Evolutionary conservation across 106 monocot genomes (phyloP), one percentile per base, ranked within the genome.

Genomic region (Apostasia shenzhenica): DNA sequence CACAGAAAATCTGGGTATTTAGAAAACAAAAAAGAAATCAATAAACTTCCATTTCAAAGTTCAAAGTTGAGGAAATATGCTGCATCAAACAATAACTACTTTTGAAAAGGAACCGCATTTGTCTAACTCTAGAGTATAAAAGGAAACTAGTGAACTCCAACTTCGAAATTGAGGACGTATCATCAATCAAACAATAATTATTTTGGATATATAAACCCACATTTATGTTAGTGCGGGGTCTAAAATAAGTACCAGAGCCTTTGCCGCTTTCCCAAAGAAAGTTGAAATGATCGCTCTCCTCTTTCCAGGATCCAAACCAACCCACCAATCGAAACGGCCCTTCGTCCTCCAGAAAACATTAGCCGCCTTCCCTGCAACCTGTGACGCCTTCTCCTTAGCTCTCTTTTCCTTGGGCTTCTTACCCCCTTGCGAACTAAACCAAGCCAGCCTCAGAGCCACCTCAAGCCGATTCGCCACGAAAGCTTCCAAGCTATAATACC

Each of bases 271-370:
- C 58, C 79, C 77, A 0, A 89, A 71, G 59, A 92, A 84, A 44
- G 77, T 54, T 2, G 66, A 41, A 53, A 76, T 57, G 14, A 87
- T 69, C 6, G 62, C 78, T 74, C 68, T 81, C 72, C 86, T 84
- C 11, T 49, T 13, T 54, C 71, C 70, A 3, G 74, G 72, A 70
- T 86, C 85, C 70, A 89, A 75, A 50, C 76, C 78, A 37, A 49
- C 51, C 92, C 92, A 97, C 95, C 95, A 97, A 84, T 89, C 86
- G 47, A 89, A 12, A 71, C 89, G 89, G 48, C 95, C 82, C 52
- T 86, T 97, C 72, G 86, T 89, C 89, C 95, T 89, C 95, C 92
- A 89, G 72, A 86, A 97, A 1, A 63, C 80, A 71, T 86, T 92
- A 1, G 84, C 82, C 6, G 86, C 80, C 48, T 84, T 14, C 4